phyloP scores from a whole-genome alignment of 768 basidiomycete species.

The Auriscalpium microsporum region DNA sequence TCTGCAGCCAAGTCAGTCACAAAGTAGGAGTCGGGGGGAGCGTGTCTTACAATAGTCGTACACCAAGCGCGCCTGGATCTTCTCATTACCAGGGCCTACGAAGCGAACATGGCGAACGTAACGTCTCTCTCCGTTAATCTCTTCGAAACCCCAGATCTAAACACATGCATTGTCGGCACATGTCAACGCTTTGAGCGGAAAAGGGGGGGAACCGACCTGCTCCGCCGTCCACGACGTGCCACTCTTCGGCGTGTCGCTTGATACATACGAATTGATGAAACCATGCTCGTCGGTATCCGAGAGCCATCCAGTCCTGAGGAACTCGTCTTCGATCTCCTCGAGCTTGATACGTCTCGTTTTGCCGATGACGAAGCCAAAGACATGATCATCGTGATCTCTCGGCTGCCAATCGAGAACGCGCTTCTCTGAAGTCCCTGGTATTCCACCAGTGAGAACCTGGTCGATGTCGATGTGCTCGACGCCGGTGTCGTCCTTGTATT shows the following conservation, averaged over 20 bases:
- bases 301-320: slow-evolving; percentile 35
- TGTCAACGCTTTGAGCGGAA: not conserved
- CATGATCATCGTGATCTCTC: slow-evolving; percentile 42
- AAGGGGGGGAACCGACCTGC: slow-evolving; percentile 36
- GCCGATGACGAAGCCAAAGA: slow-evolving; percentile 55
- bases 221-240: slow-evolving; percentile 50
- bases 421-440: slow-evolving; percentile 47
- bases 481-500: slow-evolving; percentile 50
- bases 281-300: slow-evolving; percentile 30
- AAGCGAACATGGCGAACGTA: slow-evolving; percentile 14
- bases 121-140: slow-evolving; percentile 10
- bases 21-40: not conserved
- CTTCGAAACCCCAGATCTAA: slow-evolving; percentile 17
- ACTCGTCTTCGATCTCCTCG: slow-evolving; percentile 26
- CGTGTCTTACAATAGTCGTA: slow-evolving; percentile 18
- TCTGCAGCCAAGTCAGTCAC: not conserved
- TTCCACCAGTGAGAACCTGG: slow-evolving; percentile 55
- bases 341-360: slow-evolving; percentile 23
- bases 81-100: slow-evolving; percentile 7
- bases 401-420: slow-evolving; percentile 51
- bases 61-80: slow-evolving; percentile 16
- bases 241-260: slow-evolving; percentile 60
- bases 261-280: slow-evolving; percentile 29
- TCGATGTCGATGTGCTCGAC: slow-evolving; percentile 60
- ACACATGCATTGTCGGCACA: not conserved